Evolutionary conservation across 192 early-diverging fungal species (phyloP).

Genomic region (Podila minutissima): DNA sequence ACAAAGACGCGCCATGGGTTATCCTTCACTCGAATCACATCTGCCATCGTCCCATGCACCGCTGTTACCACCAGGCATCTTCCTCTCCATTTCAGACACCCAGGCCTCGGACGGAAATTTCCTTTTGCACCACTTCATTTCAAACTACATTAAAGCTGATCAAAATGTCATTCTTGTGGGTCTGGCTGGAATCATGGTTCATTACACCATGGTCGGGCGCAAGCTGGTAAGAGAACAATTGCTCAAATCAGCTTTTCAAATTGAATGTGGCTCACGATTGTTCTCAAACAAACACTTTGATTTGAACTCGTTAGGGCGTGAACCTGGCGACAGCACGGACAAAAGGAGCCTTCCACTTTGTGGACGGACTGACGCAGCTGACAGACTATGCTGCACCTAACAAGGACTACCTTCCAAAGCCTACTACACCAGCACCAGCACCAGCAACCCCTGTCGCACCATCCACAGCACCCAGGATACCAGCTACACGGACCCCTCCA

Average conservation of each 20-base stretch:
- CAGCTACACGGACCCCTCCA: conserved; percentile 9
- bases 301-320: conserved; percentile 53
- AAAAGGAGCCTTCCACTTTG: conserved; percentile 58
- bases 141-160: conserved; percentile 65
- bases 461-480: conserved; percentile 3
- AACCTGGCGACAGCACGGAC: conserved; percentile 58
- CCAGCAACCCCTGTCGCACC: conserved; percentile 4
- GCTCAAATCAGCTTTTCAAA: neutral
- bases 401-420: conserved; percentile 26
- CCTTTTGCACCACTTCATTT: conserved; percentile 69
- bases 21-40: conserved; percentile 56
- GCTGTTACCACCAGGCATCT: conserved; percentile 53
- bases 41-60: conserved; percentile 55
- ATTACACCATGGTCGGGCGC: conserved; percentile 65
- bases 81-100: conserved; percentile 66
- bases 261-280: neutral
- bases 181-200: conserved; percentile 64
- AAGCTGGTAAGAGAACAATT: conserved; percentile 59
- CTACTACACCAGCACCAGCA: conserved; percentile 9
- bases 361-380: conserved; percentile 67
- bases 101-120: conserved; percentile 66
- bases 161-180: conserved; percentile 65
- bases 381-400: conserved; percentile 54
- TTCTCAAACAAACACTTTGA: neutral
- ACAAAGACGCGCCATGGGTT: conserved; percentile 53